Base-by-base conservation (phyloP, 192 early-diverging fungal genomes). In the Rhizoclosmatium globosum region DNA sequence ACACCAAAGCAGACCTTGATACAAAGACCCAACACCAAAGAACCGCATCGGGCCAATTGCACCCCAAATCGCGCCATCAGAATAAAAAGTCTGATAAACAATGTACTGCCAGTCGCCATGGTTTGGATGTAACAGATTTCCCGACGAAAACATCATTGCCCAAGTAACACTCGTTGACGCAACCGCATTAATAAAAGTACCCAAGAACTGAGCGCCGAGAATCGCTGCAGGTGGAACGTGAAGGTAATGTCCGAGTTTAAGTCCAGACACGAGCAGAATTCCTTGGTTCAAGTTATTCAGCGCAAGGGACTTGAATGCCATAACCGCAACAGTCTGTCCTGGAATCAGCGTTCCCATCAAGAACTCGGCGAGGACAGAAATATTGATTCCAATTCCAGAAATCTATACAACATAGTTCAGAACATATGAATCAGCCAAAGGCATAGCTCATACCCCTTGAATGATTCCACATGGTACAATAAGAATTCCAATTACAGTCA, bases 301-400 rank as follows among this genome's bases (percentile, higher is more conserved):
- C 56, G 92, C 92, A 61, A 92, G 93, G 9, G 93, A 92, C 85
- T 96, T 95, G 88, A 94, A 96, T 2, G 92, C 91, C 87, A 94
- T 89, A 68, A 88, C 91, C 23, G 86, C 88, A 38, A 92, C 86
- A 6, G 87, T 90, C 46, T 85, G 75, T n/a, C 92, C 92, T n/a
- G 92, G 89, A 45, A 86, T 77, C 31, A 89, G 82, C 23, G 80
- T 82, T 83, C 92, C 91, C 66, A 85, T 86, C 42, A 92, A 77
- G 39, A 90, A 82, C 82, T 93, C 85, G 11, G 89, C 77, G 15
- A 93, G 73, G 39, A 92, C 87, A 58, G 87, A 89, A n/a, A 92
- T 74, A 58, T 84, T 84, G 62, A 85, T 80, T 70, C 81, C 74
- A 59, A 84, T 79, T 73, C 87, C 88, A 47, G 9, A 13, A 17